These are phyloP conservation scores for Cichorium intybus DNA, from an alignment of 140 eudicot genomes.

Conservation along the genomic window DNA sequence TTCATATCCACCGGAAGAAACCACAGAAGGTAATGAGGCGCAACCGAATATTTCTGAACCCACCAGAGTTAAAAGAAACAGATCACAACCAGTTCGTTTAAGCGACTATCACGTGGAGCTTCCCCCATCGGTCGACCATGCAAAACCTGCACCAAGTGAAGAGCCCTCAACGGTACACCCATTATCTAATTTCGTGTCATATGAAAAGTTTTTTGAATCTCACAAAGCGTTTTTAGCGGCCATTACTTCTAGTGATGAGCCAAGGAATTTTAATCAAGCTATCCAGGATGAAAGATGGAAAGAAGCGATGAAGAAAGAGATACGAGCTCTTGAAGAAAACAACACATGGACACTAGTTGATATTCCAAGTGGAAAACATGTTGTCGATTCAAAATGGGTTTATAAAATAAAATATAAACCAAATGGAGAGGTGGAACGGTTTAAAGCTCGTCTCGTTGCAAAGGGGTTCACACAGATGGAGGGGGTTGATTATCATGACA, in stretches of 20 bases:
- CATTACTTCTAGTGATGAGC: no score
- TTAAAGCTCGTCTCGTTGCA: constrained; percentile 30
- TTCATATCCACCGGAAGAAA: background rate
- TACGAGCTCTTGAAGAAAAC: no score
- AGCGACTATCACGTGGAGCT: background rate
- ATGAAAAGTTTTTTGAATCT: no score
- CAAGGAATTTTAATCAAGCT: no score
- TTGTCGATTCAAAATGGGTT: constrained; percentile 21
- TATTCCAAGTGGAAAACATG: background rate
- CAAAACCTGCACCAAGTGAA: background rate
- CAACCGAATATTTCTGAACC: background rate
- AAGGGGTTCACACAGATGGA: constrained; percentile 22
- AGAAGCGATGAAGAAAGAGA: no score
- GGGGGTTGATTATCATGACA: constrained; percentile 19
- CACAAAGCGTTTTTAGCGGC: no score
- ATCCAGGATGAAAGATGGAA: no score
- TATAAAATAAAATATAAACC: constrained; percentile 21
- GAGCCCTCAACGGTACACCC: background rate
- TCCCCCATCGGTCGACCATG: background rate
- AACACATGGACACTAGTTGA: constrained; percentile 13
- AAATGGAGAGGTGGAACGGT: no score
- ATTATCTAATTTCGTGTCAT: no score
- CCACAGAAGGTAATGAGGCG: constrained; percentile 1
- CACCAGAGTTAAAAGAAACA: background rate
- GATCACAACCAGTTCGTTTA: constrained; percentile 9